Conservation (phyloP, 345 rosid species). For the Trapa bicornis region DNA sequence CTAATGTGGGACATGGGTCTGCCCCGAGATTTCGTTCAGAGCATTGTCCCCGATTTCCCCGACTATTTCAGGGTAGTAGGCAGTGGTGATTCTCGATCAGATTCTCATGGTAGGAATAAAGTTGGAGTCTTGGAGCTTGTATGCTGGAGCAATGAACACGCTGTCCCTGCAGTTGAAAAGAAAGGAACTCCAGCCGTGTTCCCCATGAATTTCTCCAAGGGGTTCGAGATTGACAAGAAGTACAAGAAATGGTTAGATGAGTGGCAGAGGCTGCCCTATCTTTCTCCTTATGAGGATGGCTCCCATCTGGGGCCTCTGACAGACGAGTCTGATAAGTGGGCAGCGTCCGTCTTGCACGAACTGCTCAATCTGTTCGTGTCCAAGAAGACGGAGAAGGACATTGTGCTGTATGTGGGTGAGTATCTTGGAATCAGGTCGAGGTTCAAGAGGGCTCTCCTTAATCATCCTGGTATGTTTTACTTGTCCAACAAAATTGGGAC, state of each 20-base stretch:
- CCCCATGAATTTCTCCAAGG: slow-evolving; percentile 45
- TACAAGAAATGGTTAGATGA: slow-evolving; percentile 59
- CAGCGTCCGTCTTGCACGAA: slow-evolving; percentile 60
- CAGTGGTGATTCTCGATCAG: neutral
- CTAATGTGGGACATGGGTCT: slow-evolving; percentile 83
- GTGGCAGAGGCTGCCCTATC: slow-evolving; percentile 81
- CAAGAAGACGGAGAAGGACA: slow-evolving; percentile 59
- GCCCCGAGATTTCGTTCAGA: slow-evolving; percentile 39
- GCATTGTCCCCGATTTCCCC: slow-evolving; percentile 64
- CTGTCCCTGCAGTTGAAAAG: slow-evolving; percentile 53
- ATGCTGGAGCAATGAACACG: slow-evolving; percentile 62
- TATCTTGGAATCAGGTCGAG: slow-evolving; percentile 65
- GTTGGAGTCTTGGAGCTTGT: slow-evolving; percentile 46
- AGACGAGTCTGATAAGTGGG: slow-evolving; percentile 81
- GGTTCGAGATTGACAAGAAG: slow-evolving; percentile 65
- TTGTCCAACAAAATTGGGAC: slow-evolving; percentile 56
- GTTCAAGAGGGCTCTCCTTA: slow-evolving; percentile 72
- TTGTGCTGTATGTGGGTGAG: slow-evolving; percentile 49
- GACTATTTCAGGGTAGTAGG: slow-evolving; percentile 54
- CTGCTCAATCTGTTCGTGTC: slow-evolving; percentile 60
- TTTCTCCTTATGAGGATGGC: slow-evolving; percentile 70
- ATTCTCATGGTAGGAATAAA: slow-evolving; percentile 6
- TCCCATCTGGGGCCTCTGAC: slow-evolving; percentile 39
- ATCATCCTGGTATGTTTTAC: slow-evolving; percentile 66
- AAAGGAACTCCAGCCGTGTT: slow-evolving; percentile 43